Evolutionary conservation across 306 rosid genomes (phyloP).

Genomic region (Fragaria vesca): DNA sequence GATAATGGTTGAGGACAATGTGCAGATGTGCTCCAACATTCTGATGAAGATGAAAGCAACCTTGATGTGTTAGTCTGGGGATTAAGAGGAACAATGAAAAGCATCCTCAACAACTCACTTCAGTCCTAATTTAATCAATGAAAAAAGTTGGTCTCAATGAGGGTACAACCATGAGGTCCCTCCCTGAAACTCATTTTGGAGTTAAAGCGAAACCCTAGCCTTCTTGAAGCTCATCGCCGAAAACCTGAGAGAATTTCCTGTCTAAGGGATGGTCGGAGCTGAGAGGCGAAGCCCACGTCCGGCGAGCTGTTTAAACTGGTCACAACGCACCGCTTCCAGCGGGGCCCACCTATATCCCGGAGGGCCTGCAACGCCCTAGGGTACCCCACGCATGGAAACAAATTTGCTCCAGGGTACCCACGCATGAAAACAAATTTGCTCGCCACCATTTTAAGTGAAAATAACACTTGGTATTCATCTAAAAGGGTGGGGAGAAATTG

Average conservation of each 20-base stretch:
- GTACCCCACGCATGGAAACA: neutral
- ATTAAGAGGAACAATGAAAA: neutral
- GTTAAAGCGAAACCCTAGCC: conserved; percentile 19
- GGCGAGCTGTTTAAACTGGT: conserved; percentile 1
- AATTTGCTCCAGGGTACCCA: no score
- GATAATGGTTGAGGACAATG: neutral
- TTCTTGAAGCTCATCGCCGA: conserved; percentile 49
- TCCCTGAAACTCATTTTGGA: neutral
- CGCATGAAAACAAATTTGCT: no score
- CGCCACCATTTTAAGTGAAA: no score
- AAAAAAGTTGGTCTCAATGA: neutral
- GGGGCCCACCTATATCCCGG: neutral
- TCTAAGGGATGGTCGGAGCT: conserved; percentile 26
- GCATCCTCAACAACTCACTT: conserved; percentile 2
- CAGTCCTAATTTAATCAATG: neutral
- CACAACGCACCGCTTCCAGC: no score
- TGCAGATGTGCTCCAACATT: neutral
- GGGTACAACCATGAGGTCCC: no score
- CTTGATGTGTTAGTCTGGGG: conserved; percentile 5
- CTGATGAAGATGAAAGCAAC: neutral
- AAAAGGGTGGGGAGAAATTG: no score
- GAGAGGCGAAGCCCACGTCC: conserved; percentile 29
- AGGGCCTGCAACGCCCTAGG: neutral
- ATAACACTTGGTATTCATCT: no score
- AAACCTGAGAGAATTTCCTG: conserved; percentile 52